A percentile compares a stretch with the other conserved stretches of the same genome.
These are phyloP conservation scores for Macrolepiota dolichaula DNA, from an alignment of 768 basidiomycete genomes.

Conservation along the genomic window DNA sequence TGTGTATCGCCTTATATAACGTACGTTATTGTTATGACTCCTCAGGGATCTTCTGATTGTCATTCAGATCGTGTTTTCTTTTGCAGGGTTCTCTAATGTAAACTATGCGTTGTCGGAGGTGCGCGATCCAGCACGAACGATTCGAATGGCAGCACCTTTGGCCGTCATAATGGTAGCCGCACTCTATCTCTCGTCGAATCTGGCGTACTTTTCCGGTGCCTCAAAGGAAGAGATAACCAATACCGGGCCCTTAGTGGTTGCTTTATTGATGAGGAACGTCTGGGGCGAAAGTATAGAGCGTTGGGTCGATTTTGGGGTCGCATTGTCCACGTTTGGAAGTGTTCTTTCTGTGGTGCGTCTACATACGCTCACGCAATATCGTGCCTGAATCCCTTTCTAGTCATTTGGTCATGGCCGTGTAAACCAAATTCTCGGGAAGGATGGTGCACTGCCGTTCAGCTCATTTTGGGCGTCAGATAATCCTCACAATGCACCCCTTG, in stretches of 20 bases:
- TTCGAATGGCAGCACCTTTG: constrained; percentile 52
- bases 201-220: constrained; percentile 61
- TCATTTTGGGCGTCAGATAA: constrained; percentile 52
- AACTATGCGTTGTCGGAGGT: constrained; percentile 58
- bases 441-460: constrained; percentile 54
- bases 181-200: constrained; percentile 48
- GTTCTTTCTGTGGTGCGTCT: constrained; percentile 38
- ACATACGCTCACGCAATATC: constrained; percentile 7
- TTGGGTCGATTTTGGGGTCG: constrained; percentile 27
- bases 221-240: constrained; percentile 49
- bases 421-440: constrained; percentile 54
- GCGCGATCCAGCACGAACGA: constrained; percentile 48
- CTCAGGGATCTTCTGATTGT: not conserved
- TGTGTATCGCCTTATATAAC: constrained; percentile 48
- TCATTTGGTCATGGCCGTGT: constrained; percentile 30
- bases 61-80: constrained; percentile 36
- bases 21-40: constrained; percentile 17
- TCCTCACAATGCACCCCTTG: constrained; percentile 54
- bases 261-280: constrained; percentile 53
- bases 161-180: constrained; percentile 44
- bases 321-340: constrained; percentile 51
- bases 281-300: constrained; percentile 45
- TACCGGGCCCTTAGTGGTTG: constrained; percentile 50
- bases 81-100: constrained; percentile 54
- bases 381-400: not conserved